Conservation (phyloP, 2,329 filamentous ascomycete genomes). For the Blastomyces emzantsi region DNA sequence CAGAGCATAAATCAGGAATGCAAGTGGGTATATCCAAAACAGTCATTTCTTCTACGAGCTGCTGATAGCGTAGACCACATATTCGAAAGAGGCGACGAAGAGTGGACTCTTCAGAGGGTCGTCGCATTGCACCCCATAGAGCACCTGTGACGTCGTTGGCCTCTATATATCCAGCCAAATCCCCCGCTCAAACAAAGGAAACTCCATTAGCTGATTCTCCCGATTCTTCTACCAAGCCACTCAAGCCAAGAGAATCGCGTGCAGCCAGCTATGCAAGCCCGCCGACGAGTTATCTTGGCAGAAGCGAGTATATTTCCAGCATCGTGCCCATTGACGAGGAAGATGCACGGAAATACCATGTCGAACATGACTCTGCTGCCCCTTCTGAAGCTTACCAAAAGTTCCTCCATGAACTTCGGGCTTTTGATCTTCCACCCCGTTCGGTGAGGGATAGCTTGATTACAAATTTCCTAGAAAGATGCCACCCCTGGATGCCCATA, state of each 20-base stretch:
- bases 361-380: slow-evolving; percentile 8
- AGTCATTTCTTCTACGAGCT: neutral
- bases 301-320: slow-evolving; percentile 14
- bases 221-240: neutral
- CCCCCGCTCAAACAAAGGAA: neutral
- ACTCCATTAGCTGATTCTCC: neutral
- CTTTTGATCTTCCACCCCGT: slow-evolving; percentile 12
- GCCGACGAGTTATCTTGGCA: slow-evolving; percentile 14
- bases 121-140: slow-evolving; percentile 1
- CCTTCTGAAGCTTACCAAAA: slow-evolving; percentile 10
- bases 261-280: slow-evolving; percentile 6
- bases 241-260: neutral
- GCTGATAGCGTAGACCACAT: slow-evolving; percentile 8
- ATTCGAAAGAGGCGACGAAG: slow-evolving; percentile 8
- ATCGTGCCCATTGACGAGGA: slow-evolving; percentile 16
- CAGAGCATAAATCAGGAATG: slow-evolving; percentile 8
- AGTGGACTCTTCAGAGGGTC: neutral
- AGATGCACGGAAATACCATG: slow-evolving; percentile 14
- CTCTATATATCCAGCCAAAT: slow-evolving; percentile 3
- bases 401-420: slow-evolving; percentile 11
- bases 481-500: slow-evolving; percentile 17
- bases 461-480: slow-evolving; percentile 15
- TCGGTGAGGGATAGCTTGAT: slow-evolving; percentile 14
- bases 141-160: neutral
- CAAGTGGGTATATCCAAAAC: slow-evolving; percentile 1